Conservation (phyloP, 352 stramenopile species). For the Pythium aquatile region DNA sequence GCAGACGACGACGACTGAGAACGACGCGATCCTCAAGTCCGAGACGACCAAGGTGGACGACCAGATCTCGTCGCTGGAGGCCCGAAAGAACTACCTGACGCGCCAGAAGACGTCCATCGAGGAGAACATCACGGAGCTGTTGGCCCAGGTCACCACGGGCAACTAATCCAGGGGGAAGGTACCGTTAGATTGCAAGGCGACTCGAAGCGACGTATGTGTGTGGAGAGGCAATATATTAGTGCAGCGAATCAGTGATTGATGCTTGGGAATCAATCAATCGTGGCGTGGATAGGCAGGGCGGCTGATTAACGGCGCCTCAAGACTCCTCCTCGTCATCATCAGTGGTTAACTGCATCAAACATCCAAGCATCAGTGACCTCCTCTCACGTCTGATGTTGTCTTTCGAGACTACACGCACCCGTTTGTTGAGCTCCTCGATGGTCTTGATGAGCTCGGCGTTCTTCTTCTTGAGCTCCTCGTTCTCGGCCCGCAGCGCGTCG, state of each 20-base stretch:
- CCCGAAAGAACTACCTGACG: slow-evolving; percentile 78
- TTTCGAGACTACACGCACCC: slow-evolving; percentile 36
- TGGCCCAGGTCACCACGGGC: slow-evolving; percentile 62
- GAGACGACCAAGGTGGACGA: slow-evolving; percentile 62
- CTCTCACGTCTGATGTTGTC: not conserved
- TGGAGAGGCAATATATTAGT: slow-evolving; percentile 27
- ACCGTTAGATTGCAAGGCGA: slow-evolving; percentile 1
- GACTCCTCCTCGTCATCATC: slow-evolving; percentile 67
- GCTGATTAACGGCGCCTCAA: slow-evolving; percentile 8
- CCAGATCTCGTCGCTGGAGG: slow-evolving; percentile 68
- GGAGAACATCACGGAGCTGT: slow-evolving; percentile 81
- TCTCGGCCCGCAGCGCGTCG: slow-evolving; percentile 85
- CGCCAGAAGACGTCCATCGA: slow-evolving; percentile 78
- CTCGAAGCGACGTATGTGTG: not conserved
- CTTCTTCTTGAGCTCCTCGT: slow-evolving; percentile 92
- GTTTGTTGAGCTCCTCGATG: slow-evolving; percentile 90
- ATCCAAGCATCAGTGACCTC: slow-evolving; percentile 9
- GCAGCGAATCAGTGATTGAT: not conserved
- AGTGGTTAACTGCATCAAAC: slow-evolving; percentile 45
- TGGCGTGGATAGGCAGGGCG: not conserved
- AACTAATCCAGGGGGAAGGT: slow-evolving; percentile 13
- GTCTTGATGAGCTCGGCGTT: slow-evolving; percentile 89
- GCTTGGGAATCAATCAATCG: not conserved
- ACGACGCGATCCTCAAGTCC: slow-evolving; percentile 49
- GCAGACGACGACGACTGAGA: slow-evolving; percentile 54